These are phyloP conservation scores for Arabidopsis hybrid DNA, from an alignment of 441 rosid species.

Conservation along the genomic window DNA sequence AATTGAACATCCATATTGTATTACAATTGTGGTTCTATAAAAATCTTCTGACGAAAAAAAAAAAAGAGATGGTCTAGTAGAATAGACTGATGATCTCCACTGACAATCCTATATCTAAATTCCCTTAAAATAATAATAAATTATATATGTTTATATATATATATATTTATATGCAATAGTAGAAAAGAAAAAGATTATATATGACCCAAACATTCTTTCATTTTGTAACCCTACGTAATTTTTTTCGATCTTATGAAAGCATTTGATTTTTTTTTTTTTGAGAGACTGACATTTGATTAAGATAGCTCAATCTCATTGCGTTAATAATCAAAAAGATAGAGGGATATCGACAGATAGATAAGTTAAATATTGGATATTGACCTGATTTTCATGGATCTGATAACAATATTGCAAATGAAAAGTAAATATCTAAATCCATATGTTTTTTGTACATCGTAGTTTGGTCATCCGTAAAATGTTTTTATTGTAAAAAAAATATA, in stretches of 20 bases:
- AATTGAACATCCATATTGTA: neutral
- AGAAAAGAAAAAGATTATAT: neutral
- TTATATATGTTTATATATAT: too few species aligned
- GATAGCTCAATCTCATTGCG: neutral
- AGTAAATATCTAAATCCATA: neutral
- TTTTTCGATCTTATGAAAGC: constrained; percentile 3
- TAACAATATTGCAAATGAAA: neutral
- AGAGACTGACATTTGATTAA: constrained; percentile 23
- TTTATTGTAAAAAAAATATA: neutral
- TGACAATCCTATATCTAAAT: neutral
- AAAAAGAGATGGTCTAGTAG: neutral
- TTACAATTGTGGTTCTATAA: too few species aligned
- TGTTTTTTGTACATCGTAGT: neutral
- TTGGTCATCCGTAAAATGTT: too few species aligned
- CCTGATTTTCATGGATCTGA: neutral
- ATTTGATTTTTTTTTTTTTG: neutral
- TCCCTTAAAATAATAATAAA: neutral
- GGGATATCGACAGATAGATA: neutral
- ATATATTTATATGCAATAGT: neutral
- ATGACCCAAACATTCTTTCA: constrained; percentile 12
- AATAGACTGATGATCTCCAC: neutral
- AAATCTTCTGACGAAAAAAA: too few species aligned
- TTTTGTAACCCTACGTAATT: constrained; percentile 19
- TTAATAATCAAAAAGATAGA: constrained; percentile 17
- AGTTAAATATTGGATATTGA: neutral